A percentile compares a stretch with the other conserved stretches of the same genome.
Conservation (phyloP, 345 rosid genomes). For the Brassica carinata region DNA sequence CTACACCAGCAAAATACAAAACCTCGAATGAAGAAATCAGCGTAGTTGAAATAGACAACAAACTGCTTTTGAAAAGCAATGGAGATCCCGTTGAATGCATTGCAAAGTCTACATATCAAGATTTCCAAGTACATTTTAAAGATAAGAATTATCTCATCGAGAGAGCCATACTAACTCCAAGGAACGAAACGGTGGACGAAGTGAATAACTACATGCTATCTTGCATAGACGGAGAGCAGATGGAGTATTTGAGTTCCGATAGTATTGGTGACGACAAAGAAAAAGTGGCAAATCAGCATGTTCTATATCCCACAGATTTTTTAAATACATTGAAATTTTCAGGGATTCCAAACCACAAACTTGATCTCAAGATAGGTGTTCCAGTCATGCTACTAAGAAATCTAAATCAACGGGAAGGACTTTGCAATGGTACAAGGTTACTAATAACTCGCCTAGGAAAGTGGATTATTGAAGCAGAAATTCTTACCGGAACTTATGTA, state of each 20-base stretch:
- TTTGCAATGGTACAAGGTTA: slow-evolving; percentile 8
- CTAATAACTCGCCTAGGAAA: neutral
- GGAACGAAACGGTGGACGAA: neutral
- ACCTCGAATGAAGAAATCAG: neutral
- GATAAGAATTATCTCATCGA: neutral
- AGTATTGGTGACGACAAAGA: slow-evolving; percentile 7
- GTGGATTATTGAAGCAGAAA: slow-evolving; percentile 10
- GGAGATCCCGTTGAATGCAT: neutral
- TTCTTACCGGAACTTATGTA: neutral
- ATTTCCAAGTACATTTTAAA: neutral
- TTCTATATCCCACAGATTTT: neutral
- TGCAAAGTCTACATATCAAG: neutral
- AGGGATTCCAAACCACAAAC: slow-evolving; percentile 1
- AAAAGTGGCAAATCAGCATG: slow-evolving; percentile 15
- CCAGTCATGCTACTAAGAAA: slow-evolving; percentile 7
- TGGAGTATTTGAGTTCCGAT: slow-evolving; percentile 10
- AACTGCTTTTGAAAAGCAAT: neutral
- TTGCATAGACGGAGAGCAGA: neutral
- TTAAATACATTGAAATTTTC: neutral
- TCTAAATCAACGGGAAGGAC: neutral
- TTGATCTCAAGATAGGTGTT: neutral
- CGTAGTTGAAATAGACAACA: neutral
- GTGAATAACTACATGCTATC: slow-evolving; percentile 5
- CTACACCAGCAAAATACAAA: neutral
- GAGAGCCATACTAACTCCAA: slow-evolving; percentile 10